These are phyloP conservation scores for Gloeopeniophorella convolvens DNA, from an alignment of 768 basidiomycete genomes.

Conservation along the genomic window DNA sequence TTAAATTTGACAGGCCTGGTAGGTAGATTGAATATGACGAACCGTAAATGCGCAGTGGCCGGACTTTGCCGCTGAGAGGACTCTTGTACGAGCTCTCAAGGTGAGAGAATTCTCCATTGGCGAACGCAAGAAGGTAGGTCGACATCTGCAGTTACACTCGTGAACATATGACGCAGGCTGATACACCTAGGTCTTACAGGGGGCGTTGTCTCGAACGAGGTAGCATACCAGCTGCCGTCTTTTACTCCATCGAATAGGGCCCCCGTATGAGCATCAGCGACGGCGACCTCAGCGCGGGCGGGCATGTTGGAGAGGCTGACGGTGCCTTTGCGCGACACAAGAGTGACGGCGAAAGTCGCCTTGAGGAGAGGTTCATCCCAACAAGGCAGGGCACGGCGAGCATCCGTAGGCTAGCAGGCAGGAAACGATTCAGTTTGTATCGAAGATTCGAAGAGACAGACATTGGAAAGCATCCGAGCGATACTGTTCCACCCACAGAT, in stretches of 20 bases:
- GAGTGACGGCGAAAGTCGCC: slow-evolving; percentile 68
- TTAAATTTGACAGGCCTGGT: not conserved
- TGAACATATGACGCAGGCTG: not conserved
- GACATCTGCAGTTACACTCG: slow-evolving; percentile 48
- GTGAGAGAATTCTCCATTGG: slow-evolving; percentile 72
- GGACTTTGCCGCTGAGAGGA: slow-evolving; percentile 69
- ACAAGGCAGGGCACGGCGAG: slow-evolving; percentile 76
- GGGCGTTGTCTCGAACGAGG: slow-evolving; percentile 75
- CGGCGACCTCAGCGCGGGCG: slow-evolving; percentile 44
- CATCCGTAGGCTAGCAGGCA: slow-evolving; percentile 66
- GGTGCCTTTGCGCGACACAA: slow-evolving; percentile 73
- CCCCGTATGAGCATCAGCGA: slow-evolving; percentile 25
- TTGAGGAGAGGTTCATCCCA: slow-evolving; percentile 94
- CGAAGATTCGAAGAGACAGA: not conserved
- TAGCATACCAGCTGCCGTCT: slow-evolving; percentile 67
- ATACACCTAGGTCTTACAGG: slow-evolving; percentile 32
- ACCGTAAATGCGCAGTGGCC: slow-evolving; percentile 85
- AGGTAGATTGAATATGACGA: slow-evolving; percentile 17
- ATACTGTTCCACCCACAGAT: no score
- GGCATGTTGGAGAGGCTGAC: slow-evolving; percentile 88
- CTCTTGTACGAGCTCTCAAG: slow-evolving; percentile 72
- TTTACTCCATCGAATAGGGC: slow-evolving; percentile 23
- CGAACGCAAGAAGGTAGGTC: slow-evolving; percentile 83
- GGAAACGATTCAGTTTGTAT: not conserved
- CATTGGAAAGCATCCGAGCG: not conserved